phyloP scores from a whole-genome alignment of 1,139 yeast genomes.

The Magnusiomyces suaveolens region DNA sequence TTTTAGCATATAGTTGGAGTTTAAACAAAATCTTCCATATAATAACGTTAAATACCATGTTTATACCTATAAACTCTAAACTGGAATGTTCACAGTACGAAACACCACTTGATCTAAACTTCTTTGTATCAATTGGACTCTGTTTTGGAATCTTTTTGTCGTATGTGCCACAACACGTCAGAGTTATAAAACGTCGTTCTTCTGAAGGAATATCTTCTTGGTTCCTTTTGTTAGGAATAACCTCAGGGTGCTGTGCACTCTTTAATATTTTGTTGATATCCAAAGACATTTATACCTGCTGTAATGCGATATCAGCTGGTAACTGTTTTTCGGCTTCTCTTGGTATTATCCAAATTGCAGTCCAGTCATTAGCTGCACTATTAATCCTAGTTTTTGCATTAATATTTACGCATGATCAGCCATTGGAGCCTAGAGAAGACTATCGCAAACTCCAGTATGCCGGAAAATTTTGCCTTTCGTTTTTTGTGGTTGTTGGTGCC shows the following conservation, averaged over 20 bases:
- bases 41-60: not conserved
- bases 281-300: slow-evolving; percentile 31
- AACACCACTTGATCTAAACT: slow-evolving; percentile 27
- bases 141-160: slow-evolving; percentile 65
- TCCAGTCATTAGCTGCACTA: slow-evolving; percentile 58
- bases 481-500: slow-evolving; percentile 34
- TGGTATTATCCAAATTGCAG: slow-evolving; percentile 59
- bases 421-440: slow-evolving; percentile 22
- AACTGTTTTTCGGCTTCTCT: slow-evolving; percentile 63
- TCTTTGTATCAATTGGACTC: slow-evolving; percentile 43
- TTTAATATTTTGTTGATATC: slow-evolving; percentile 59
- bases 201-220: slow-evolving; percentile 75
- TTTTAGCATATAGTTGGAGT: not conserved
- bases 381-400: slow-evolving; percentile 34
- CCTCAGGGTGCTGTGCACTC: slow-evolving; percentile 61
- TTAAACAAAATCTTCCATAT: too few relatives aligned
- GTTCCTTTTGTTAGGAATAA: slow-evolving; percentile 61
- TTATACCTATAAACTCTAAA: not conserved
- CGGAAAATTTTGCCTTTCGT: slow-evolving; percentile 18
- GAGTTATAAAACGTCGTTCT: slow-evolving; percentile 49
- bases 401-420: slow-evolving; percentile 16
- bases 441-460: slow-evolving; percentile 20
- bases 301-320: slow-evolving; percentile 32
- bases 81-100: slow-evolving; percentile 8
- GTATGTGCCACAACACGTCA: slow-evolving; percentile 65